Evolutionary conservation across 768 basidiomycete species (phyloP).

Genomic region (Chalciporus sphaerocephalus): DNA sequence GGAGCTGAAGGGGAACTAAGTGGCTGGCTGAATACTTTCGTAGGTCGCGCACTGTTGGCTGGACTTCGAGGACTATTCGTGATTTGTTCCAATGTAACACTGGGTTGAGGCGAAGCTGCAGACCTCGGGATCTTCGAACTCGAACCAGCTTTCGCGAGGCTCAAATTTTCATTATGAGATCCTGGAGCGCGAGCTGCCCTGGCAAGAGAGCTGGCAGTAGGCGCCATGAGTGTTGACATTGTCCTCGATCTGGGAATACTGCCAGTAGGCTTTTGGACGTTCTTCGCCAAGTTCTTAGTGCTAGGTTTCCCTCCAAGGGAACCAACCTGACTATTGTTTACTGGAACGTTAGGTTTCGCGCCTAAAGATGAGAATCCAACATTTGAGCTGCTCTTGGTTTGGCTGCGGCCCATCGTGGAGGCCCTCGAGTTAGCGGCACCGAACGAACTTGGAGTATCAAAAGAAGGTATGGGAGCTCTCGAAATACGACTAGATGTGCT

Average conservation of each 20-base stretch:
- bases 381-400: conserved; percentile 15
- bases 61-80: conserved; percentile 32
- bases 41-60: conserved; percentile 11
- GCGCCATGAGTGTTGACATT: conserved; percentile 58
- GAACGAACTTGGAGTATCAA: conserved; percentile 10
- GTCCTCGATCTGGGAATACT: conserved; percentile 25
- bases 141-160: conserved; percentile 4
- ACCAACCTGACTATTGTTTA: conserved; percentile 17
- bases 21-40: conserved; percentile 53
- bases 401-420: conserved; percentile 17
- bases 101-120: conserved; percentile 12
- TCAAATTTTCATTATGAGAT: conserved; percentile 14
- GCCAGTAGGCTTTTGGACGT: conserved; percentile 6
- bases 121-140: conserved; percentile 12
- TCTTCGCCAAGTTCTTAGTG: conserved; percentile 4
- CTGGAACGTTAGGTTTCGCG: conserved; percentile 28
- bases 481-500: conserved; percentile 12
- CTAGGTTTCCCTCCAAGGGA: conserved; percentile 31
- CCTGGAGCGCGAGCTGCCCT: conserved; percentile 39
- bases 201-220: conserved; percentile 74
- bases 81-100: conserved; percentile 28
- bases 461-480: conserved; percentile 22
- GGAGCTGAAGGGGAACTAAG: conserved; percentile 31
- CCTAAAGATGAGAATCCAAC: conserved; percentile 39
- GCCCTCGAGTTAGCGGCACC: conserved; percentile 11